Evolutionary conservation across 2,329 filamentous ascomycete genomes (phyloP).

Genomic region (Penicillium psychrosexuale): DNA sequence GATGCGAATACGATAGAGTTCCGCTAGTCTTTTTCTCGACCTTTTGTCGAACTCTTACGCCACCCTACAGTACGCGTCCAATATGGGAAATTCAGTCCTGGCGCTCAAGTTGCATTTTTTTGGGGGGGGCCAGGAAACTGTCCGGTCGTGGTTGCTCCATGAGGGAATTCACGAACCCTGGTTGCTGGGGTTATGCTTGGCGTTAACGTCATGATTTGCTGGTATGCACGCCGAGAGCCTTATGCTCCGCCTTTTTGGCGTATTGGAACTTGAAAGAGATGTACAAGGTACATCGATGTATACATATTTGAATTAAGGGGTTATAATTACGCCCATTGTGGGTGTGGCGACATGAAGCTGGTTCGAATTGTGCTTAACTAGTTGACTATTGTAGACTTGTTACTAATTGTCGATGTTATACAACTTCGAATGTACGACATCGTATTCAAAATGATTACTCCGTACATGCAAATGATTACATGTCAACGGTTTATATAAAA

Average conservation of each 20-base stretch:
- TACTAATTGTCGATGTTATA: background rate
- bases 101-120: background rate
- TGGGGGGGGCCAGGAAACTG: background rate
- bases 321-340: background rate
- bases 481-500: background rate
- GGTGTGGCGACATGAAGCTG: background rate
- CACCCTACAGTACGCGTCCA: conserved; percentile 6
- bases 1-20: conserved; percentile 8
- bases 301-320: background rate
- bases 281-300: background rate
- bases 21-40: conserved; percentile 24
- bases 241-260: background rate
- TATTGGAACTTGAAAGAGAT: background rate
- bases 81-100: conserved; percentile 9
- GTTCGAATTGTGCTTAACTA: background rate
- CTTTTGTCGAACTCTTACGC: conserved; percentile 2
- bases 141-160: background rate
- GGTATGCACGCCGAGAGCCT: conserved; percentile 10
- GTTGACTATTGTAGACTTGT: background rate
- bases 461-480: no score
- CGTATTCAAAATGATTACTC: no score
- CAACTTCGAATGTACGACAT: background rate
- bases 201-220: conserved; percentile 20
- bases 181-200: conserved; percentile 18
- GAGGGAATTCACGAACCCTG: background rate